Evolutionary conservation across 495 filamentous ascomycete species (phyloP), one percentile per base, ranked within the genome.

Genomic region (Astrocystis sublimbata): DNA sequence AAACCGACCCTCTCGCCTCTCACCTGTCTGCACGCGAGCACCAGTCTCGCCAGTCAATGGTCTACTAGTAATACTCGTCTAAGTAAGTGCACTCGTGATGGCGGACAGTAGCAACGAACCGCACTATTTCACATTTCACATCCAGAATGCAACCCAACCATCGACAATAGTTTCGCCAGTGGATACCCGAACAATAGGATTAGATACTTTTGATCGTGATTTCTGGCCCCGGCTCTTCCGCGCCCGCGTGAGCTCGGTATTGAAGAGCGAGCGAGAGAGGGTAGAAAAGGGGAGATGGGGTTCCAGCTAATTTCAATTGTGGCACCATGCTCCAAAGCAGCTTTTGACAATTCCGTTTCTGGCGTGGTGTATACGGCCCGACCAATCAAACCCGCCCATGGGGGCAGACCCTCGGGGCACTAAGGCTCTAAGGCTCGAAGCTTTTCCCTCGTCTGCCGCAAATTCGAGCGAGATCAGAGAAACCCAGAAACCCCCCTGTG

Each of bases 221-320:
- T 28, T 6, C n/a, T n/a, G n/a, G 23, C 33, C 28, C 28, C 47
- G 47, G 28, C n/a, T 51, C 47, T 19, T 51, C 47, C 47, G 47
- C 47, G 47, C 47, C 7, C 15, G 24, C 6, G 3, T 30, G 12
- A 8, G 2, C 8, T n/a, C n/a, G n/a, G 9, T 26, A 49, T 49
- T 26, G 9, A 30, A 30, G 13, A n/a, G n/a, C n/a, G n/a, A n/a
- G n/a, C 8, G 13, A 30, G 30, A 28, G 7, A 26, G 46, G 24
- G 10, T 13, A 21, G 30, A 21, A 51, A 51, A 51, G 28, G 47
- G 47, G 47, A 47, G 45, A 47, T 26, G 45, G 21, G 42, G 3
- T n/a, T 13, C 47, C 47, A 4, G 47, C n/a, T 33, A 51, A 51
- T 51, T 31, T 51, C 12, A n/a, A 51, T 17, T 15, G 47, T 49